A percentile compares a stretch with the other conserved stretches of the same genome.
Conservation (phyloP, 257 asterid genomes). For the Forsythia suspensa region DNA sequence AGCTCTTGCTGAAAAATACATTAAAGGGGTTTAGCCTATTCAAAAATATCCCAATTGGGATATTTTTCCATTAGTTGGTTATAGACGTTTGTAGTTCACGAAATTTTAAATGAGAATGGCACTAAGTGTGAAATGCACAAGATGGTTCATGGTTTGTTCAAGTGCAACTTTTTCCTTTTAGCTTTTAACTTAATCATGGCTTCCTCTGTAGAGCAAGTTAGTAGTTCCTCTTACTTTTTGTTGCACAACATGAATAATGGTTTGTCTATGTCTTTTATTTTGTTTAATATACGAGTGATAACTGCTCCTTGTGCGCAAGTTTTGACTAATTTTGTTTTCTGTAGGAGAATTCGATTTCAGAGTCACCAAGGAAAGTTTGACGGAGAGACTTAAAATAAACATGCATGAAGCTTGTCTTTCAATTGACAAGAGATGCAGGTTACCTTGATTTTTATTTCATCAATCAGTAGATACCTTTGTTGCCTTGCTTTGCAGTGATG, state of each 20-base stretch:
- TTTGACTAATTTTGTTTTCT: background rate
- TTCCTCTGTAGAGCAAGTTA: background rate
- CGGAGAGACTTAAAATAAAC: conserved; percentile 67
- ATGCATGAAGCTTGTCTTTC: conserved; percentile 74
- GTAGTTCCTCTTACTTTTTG: background rate
- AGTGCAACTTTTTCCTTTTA: background rate
- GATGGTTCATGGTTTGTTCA: background rate
- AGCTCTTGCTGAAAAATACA: background rate
- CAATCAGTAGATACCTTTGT: background rate
- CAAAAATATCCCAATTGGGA: too few species aligned
- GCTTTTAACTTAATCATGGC: background rate
- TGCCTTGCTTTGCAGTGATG: background rate
- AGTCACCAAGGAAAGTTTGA: conserved; percentile 73
- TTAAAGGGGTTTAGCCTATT: too few species aligned
- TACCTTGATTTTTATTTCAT: background rate
- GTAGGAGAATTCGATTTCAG: conserved; percentile 60
- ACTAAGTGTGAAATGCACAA: background rate
- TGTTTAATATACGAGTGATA: background rate
- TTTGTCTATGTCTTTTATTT: background rate
- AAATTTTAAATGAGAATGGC: background rate
- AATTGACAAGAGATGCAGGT: conserved; percentile 70
- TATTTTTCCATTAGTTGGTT: too few species aligned
- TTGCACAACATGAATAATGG: background rate
- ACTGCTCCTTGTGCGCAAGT: background rate
- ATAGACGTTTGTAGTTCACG: background rate